A percentile compares a stretch with the other conserved stretches of the same genome.
phyloP scores from a whole-genome alignment of 1,284 basidiomycete species.

The Apiotrichum gracile region DNA sequence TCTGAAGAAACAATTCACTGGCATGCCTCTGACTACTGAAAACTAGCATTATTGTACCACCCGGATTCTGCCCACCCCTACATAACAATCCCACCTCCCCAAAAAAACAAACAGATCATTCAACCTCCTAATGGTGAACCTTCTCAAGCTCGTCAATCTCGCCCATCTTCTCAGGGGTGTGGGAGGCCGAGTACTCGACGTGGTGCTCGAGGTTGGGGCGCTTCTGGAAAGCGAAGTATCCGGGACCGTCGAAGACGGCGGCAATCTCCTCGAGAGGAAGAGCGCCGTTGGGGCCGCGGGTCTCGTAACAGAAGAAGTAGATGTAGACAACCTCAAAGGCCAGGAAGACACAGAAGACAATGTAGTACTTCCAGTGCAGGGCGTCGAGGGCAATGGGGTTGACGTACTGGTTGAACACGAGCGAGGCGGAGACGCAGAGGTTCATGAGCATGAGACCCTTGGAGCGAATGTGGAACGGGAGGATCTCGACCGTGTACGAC shows the following conservation, averaged over 20 bases:
- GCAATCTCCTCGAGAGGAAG: slow-evolving; percentile 43
- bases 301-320: slow-evolving; percentile 43
- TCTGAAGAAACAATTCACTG: too few relatives aligned
- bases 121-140: too few relatives aligned
- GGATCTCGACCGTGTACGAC: slow-evolving; percentile 18
- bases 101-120: too few relatives aligned
- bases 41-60: too few relatives aligned
- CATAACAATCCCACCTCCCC: too few relatives aligned
- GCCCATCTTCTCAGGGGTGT: too few relatives aligned
- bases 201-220: not conserved
- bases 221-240: slow-evolving; percentile 15
- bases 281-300: slow-evolving; percentile 23
- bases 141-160: too few relatives aligned
- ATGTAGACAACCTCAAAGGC: slow-evolving; percentile 44
- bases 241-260: slow-evolving; percentile 21
- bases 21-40: too few relatives aligned
- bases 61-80: too few relatives aligned
- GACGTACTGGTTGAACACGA: slow-evolving; percentile 42
- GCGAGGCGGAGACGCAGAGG: slow-evolving; percentile 37
- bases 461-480: slow-evolving; percentile 54
- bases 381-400: slow-evolving; percentile 39
- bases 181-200: too few relatives aligned
- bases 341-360: slow-evolving; percentile 31
- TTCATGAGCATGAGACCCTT: slow-evolving; percentile 63
- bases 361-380: slow-evolving; percentile 37